A percentile compares a stretch with the other conserved stretches of the same genome.
Evolutionary conservation across 169 alveolate species (phyloP).

Genomic region (Cryptosporidium tyzzeri): DNA sequence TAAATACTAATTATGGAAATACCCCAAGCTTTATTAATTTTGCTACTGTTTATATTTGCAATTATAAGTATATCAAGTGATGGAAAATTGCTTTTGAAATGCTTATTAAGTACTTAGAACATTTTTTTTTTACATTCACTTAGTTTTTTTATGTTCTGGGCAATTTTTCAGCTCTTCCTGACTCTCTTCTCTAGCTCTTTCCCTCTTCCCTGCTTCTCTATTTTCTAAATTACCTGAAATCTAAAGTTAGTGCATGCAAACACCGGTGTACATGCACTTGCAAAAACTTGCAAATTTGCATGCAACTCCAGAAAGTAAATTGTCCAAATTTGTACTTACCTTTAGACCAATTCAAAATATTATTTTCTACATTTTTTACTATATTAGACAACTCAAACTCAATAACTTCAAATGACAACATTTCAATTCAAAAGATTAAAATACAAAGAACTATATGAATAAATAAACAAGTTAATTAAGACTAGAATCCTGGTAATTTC

Average conservation of each 20-base stretch:
- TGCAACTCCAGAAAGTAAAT: background rate
- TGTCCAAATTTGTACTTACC: conserved; percentile 8
- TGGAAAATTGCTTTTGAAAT: background rate
- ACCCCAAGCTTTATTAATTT: background rate
- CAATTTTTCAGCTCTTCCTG: background rate
- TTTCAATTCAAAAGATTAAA: background rate
- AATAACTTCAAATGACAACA: conserved; percentile 12
- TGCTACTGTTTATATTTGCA: background rate
- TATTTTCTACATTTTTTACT: conserved; percentile 15
- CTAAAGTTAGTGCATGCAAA: conserved; percentile 26
- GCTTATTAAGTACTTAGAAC: background rate
- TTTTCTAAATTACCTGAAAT: background rate
- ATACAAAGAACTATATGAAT: background rate
- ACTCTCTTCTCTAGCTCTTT: background rate
- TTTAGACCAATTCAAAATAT: conserved; percentile 26
- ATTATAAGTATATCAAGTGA: background rate
- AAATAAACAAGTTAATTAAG: too few relatives aligned
- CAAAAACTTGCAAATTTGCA: background rate
- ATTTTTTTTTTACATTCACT: background rate
- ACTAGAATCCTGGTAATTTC: background rate
- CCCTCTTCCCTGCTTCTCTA: conserved; percentile 3
- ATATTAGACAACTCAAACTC: conserved; percentile 48
- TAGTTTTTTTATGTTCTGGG: background rate
- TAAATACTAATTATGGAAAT: background rate
- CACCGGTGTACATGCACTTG: conserved; percentile 32